Evolutionary conservation across 2,329 filamentous ascomycete species (phyloP).

Genomic region (Aureobasidium zeae): DNA sequence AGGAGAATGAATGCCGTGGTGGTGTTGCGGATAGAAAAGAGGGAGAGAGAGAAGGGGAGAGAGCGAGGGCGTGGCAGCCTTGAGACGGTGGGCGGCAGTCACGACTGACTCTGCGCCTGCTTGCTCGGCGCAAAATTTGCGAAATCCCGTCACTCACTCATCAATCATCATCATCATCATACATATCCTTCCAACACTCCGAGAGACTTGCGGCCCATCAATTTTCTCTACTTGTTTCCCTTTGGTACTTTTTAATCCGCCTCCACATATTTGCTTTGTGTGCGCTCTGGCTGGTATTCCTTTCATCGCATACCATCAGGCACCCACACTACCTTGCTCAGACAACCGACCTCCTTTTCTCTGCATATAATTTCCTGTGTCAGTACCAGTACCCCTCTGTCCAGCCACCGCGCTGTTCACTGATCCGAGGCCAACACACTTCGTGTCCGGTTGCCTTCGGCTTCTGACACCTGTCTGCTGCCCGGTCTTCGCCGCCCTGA

Average conservation of each 20-base stretch:
- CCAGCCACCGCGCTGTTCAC: conserved; percentile 2
- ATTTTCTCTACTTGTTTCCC: too few relatives aligned
- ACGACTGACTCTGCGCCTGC: not conserved
- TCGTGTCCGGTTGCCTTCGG: conserved; percentile 9
- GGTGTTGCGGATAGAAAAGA: not conserved
- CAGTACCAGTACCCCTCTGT: not conserved
- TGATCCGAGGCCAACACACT: not conserved
- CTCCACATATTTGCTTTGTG: not conserved
- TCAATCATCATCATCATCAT: not conserved
- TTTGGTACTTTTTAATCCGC: too few relatives aligned
- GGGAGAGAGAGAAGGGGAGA: not conserved
- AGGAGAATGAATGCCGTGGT: not conserved
- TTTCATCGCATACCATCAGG: conserved; percentile 1
- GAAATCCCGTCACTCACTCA: not conserved
- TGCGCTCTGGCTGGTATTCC: too few relatives aligned
- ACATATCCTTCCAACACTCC: too few relatives aligned
- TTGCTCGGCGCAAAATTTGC: not conserved
- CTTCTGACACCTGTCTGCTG: too few relatives aligned
- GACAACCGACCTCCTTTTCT: not conserved
- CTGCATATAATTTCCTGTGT: not conserved
- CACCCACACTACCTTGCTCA: not conserved
- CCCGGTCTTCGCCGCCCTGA: too few relatives aligned
- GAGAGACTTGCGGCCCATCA: too few relatives aligned
- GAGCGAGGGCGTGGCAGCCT: not conserved
- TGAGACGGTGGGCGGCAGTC: not conserved